A percentile compares a stretch with the other conserved stretches of the same genome.
These are phyloP conservation scores for Phoma sp. DNA, from an alignment of 2,329 filamentous ascomycete genomes.

Conservation along the genomic window DNA sequence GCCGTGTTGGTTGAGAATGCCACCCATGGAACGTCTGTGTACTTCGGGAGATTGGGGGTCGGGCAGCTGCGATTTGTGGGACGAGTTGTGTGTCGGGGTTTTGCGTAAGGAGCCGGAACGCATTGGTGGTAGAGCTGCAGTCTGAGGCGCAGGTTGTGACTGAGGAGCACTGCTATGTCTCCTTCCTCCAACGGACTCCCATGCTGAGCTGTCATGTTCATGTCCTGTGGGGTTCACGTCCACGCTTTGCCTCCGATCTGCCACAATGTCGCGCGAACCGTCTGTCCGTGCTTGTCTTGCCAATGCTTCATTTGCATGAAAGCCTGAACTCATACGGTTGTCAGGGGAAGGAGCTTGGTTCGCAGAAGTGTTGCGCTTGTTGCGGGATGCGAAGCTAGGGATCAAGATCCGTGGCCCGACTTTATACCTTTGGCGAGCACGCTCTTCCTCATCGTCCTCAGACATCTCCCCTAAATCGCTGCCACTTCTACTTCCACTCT, in stretches of 20 bases:
- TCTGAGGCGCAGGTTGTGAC: constrained; percentile 23
- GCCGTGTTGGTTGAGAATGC: constrained; percentile 43
- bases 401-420: constrained; percentile 45
- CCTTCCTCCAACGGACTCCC: constrained; percentile 31
- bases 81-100: constrained; percentile 41
- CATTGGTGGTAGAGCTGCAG: constrained; percentile 24
- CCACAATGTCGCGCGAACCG: constrained; percentile 14
- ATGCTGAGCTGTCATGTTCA: constrained; percentile 25
- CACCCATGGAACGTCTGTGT: constrained; percentile 41
- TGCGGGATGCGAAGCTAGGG: constrained; percentile 35
- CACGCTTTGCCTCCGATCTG: constrained; percentile 33
- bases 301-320: constrained; percentile 34
- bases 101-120: constrained; percentile 34
- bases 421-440: constrained; percentile 41
- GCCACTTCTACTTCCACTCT: constrained; percentile 35
- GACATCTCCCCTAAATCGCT: constrained; percentile 36
- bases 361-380: constrained; percentile 31
- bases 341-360: constrained; percentile 24
- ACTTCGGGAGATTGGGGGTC: constrained; percentile 26
- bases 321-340: constrained; percentile 31
- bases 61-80: constrained; percentile 45
- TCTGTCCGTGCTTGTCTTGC: constrained; percentile 18
- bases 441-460: constrained; percentile 44
- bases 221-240: constrained; percentile 20
- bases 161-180: constrained; percentile 42